phyloP scores from a whole-genome alignment of 805 yeast species.

The Candida chauliodis region DNA sequence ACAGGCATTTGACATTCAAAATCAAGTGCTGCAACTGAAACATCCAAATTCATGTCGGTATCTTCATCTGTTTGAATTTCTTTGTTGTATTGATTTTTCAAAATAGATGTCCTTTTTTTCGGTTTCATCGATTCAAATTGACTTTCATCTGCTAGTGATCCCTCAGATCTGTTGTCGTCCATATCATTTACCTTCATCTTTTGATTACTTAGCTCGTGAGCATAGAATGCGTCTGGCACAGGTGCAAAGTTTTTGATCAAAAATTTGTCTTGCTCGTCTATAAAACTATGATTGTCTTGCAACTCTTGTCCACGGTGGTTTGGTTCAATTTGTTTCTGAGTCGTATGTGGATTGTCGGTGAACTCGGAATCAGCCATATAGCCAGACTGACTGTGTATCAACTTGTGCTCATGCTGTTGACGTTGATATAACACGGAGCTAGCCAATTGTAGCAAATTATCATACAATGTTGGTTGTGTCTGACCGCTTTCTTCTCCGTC shows the following conservation, averaged over 20 bases:
- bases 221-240: slow-evolving; percentile 13
- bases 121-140: slow-evolving; percentile 9
- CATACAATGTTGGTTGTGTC: slow-evolving; percentile 8
- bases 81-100: background rate
- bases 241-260: slow-evolving; percentile 11
- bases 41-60: too few relatives aligned
- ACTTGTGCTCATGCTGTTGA: slow-evolving; percentile 4
- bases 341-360: slow-evolving; percentile 11
- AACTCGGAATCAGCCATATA: slow-evolving; percentile 19
- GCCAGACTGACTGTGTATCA: slow-evolving; percentile 22
- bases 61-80: slow-evolving; percentile 6
- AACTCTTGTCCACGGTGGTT: background rate
- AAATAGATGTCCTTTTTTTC: background rate
- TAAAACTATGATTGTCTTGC: background rate
- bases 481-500: slow-evolving; percentile 5
- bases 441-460: slow-evolving; percentile 14
- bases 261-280: background rate
- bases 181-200: slow-evolving; percentile 7
- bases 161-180: slow-evolving; percentile 14
- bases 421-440: slow-evolving; percentile 13
- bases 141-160: slow-evolving; percentile 16
- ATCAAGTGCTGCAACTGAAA: slow-evolving; percentile 15
- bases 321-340: background rate
- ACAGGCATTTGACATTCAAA: slow-evolving; percentile 16
- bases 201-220: slow-evolving; percentile 7